Conservation (phyloP, 768 basidiomycete genomes). For the Kondoa malvinella region DNA sequence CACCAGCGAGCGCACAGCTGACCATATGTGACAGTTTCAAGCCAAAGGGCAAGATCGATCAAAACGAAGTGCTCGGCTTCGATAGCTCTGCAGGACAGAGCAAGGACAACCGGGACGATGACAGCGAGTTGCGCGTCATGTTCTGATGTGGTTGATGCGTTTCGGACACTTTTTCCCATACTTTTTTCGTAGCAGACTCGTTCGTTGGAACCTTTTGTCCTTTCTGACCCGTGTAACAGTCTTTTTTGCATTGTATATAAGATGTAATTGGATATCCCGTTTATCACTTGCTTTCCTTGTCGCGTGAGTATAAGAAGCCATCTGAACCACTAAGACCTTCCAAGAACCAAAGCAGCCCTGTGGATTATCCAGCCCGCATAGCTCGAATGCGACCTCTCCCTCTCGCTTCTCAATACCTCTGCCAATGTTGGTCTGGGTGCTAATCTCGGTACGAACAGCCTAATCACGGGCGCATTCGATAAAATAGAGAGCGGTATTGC, state of each 20-base stretch:
- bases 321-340: no score
- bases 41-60: conserved; percentile 1
- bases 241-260: background rate
- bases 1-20: background rate
- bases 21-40: background rate
- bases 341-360: background rate
- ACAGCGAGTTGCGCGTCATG: background rate
- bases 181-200: background rate
- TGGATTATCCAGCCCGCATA: background rate
- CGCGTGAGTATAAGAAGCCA: no score
- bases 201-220: background rate
- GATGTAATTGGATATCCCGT: background rate
- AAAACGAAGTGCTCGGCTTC: background rate
- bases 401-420: background rate
- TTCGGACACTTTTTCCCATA: background rate
- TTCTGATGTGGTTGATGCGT: background rate
- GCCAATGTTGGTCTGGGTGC: background rate
- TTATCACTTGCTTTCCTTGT: no score
- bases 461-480: background rate
- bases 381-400: background rate
- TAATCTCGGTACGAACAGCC: background rate
- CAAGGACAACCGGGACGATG: background rate
- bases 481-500: background rate
- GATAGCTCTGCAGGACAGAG: background rate
- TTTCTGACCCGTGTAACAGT: background rate